phyloP scores from a whole-genome alignment of 352 stramenopile genomes.

The Globisporangium nagaii region DNA sequence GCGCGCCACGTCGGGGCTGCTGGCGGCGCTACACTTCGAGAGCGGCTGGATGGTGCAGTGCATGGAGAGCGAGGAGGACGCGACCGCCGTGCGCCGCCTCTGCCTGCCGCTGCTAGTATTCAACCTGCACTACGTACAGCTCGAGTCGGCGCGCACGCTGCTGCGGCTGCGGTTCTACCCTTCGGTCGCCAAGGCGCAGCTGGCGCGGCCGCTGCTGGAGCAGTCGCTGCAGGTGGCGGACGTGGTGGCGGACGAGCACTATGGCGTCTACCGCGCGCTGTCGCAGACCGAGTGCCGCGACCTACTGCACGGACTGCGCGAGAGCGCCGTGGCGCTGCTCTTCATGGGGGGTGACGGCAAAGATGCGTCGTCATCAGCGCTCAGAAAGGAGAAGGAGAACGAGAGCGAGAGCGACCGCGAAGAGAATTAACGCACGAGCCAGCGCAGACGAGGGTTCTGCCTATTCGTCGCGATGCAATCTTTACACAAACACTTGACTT shows the following conservation, averaged over 20 bases:
- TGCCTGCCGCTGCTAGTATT: constrained; percentile 71
- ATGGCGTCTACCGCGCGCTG: constrained; percentile 56
- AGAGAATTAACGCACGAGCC: too few relatives aligned
- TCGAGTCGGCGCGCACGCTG: constrained; percentile 69
- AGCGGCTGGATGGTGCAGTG: constrained; percentile 67
- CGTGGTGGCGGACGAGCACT: constrained; percentile 75
- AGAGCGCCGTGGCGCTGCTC: constrained; percentile 59
- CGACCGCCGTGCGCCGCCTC: constrained; percentile 32
- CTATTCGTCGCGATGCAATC: too few relatives aligned
- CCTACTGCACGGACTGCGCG: constrained; percentile 56
- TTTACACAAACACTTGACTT: too few relatives aligned
- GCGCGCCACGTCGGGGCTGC: constrained; percentile 32
- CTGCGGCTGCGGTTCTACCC: constrained; percentile 70
- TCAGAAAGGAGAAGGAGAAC: neutral
- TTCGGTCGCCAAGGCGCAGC: constrained; percentile 39
- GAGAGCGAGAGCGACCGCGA: too few relatives aligned
- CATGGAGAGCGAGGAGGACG: constrained; percentile 33
- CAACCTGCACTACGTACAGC: constrained; percentile 70
- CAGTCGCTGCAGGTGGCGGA: constrained; percentile 75
- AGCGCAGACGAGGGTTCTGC: too few relatives aligned
- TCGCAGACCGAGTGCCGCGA: constrained; percentile 59
- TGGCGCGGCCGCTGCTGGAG: constrained; percentile 54
- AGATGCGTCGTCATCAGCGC: too few relatives aligned
- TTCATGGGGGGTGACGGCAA: constrained; percentile 50
- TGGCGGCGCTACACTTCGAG: constrained; percentile 79